phyloP scores from a whole-genome alignment of 495 filamentous ascomycete genomes.

The Astrothelium macrocarpum region DNA sequence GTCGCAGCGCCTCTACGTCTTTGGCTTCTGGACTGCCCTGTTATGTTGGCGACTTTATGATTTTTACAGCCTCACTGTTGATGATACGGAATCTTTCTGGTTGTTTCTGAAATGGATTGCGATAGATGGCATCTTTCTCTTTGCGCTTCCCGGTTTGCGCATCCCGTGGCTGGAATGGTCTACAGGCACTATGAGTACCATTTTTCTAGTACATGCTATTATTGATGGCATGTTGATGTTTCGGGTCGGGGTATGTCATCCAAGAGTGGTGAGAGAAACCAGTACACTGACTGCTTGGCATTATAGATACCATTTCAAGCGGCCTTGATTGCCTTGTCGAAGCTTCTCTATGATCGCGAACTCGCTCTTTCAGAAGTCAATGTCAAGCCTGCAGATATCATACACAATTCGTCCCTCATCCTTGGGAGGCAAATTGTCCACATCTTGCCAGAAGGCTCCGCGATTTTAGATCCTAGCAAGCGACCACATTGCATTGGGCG shows the following conservation, averaged over 20 bases:
- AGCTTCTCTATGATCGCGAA: constrained; percentile 79
- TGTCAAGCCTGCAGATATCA: constrained; percentile 75
- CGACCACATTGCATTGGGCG: constrained; percentile 67
- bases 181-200: constrained; percentile 51
- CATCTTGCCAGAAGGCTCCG: constrained; percentile 93
- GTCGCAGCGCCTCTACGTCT: constrained; percentile 74
- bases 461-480: constrained; percentile 70
- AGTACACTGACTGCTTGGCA: constrained; percentile 19
- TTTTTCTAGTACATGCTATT: constrained; percentile 59
- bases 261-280: constrained; percentile 26
- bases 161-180: constrained; percentile 96
- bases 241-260: constrained; percentile 41
- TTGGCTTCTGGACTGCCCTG: constrained; percentile 62
- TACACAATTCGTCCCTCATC: constrained; percentile 85
- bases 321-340: constrained; percentile 58
- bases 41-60: constrained; percentile 78
- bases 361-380: constrained; percentile 78
- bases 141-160: constrained; percentile 67
- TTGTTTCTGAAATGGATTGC: constrained; percentile 87
- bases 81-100: constrained; percentile 71
- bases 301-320: constrained; percentile 52
- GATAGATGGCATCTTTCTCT: constrained; percentile 75
- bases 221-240: constrained; percentile 85
- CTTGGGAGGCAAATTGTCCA: constrained; percentile 93
- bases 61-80: constrained; percentile 60